Evolutionary conservation across 1,284 basidiomycete species (phyloP).

Genomic region (Naganishia cerealis): DNA sequence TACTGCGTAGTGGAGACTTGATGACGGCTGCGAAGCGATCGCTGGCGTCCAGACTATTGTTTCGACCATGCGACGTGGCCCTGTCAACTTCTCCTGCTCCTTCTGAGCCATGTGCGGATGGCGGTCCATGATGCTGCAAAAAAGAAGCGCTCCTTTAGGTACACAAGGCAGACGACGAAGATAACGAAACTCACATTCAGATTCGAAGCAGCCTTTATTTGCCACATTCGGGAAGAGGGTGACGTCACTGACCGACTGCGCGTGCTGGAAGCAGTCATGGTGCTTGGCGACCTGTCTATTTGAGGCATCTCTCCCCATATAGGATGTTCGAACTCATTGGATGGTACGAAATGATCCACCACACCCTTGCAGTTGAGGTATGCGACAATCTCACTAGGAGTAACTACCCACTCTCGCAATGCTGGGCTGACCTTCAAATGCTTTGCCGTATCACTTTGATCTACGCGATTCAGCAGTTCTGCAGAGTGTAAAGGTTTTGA

Average conservation of each 20-base stretch:
- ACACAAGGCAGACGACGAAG: background rate
- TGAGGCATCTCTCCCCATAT: constrained; percentile 21
- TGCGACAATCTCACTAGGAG: constrained; percentile 30
- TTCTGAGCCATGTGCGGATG: background rate
- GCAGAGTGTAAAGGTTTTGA: constrained; percentile 25
- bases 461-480: constrained; percentile 14
- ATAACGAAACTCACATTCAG: background rate
- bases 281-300: constrained; percentile 22
- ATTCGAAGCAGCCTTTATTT: background rate
- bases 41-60: constrained; percentile 2
- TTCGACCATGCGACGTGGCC: background rate
- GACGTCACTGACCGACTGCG: constrained; percentile 7
- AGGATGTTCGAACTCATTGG: constrained; percentile 8
- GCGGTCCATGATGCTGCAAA: background rate
- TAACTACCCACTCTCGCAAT: constrained; percentile 30
- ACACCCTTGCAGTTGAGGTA: constrained; percentile 32
- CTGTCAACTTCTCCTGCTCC: background rate
- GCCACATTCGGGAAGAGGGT: background rate
- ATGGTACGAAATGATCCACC: constrained; percentile 33
- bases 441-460: constrained; percentile 1
- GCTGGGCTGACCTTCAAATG: constrained; percentile 17
- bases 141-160: background rate
- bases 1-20: constrained; percentile 12
- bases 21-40: constrained; percentile 16
- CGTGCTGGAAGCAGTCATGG: constrained; percentile 19